Conservation (phyloP, 129 eudicot species). For the Erigeron canadensis region DNA sequence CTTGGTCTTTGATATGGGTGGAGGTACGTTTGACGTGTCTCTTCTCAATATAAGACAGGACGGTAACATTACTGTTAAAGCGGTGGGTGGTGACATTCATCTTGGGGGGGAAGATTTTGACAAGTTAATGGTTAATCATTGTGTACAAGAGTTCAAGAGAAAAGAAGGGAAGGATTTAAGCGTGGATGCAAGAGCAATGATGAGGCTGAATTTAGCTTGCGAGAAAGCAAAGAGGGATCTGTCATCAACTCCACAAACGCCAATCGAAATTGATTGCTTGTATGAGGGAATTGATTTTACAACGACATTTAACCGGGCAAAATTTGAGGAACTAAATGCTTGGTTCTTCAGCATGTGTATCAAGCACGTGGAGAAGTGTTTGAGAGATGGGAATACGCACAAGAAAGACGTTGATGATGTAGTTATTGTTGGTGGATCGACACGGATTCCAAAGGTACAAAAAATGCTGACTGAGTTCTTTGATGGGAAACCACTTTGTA, state of each 20-base stretch:
- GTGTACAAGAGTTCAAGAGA: slow-evolving; percentile 2
- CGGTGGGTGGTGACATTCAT: slow-evolving; percentile 17
- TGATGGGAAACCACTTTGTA: slow-evolving; percentile 14
- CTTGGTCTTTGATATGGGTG: slow-evolving; percentile 2
- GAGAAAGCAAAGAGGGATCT: slow-evolving; percentile 26
- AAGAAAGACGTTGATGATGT: slow-evolving; percentile 15
- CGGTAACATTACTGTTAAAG: slow-evolving; percentile 8
- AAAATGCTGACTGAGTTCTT: slow-evolving; percentile 17
- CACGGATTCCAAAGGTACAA: slow-evolving; percentile 24
- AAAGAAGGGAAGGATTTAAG: not conserved
- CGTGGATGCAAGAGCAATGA: slow-evolving; percentile 11
- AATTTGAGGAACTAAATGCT: slow-evolving; percentile 16
- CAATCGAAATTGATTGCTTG: slow-evolving; percentile 19
- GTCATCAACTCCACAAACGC: not conserved
- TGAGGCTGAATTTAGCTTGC: slow-evolving; percentile 8
- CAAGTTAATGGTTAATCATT: slow-evolving; percentile 1
- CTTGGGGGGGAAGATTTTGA: slow-evolving; percentile 20
- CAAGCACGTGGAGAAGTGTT: slow-evolving; percentile 20
- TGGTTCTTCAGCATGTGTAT: slow-evolving; percentile 9
- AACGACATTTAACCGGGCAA: not conserved
- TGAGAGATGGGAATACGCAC: slow-evolving; percentile 15
- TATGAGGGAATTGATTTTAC: slow-evolving; percentile 22
- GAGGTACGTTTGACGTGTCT: slow-evolving; percentile 28
- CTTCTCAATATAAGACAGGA: slow-evolving; percentile 7
- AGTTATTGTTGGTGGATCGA: slow-evolving; percentile 26